These are phyloP conservation scores for Atalantia buxifolia DNA, from an alignment of 345 rosid species.

Conservation along the genomic window DNA sequence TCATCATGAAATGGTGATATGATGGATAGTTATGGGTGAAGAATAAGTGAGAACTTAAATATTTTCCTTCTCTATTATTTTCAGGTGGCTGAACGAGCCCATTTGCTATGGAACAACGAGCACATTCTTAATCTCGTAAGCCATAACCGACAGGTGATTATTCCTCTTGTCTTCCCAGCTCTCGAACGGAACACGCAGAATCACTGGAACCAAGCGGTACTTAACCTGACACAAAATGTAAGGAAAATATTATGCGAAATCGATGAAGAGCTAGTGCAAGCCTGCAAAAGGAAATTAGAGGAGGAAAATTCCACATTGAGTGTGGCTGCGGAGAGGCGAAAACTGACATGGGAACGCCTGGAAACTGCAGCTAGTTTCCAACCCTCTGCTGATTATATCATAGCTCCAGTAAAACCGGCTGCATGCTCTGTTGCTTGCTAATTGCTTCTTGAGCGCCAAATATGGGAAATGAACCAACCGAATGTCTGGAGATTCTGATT, in stretches of 20 bases:
- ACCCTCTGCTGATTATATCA: conserved; percentile 20
- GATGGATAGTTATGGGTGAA: not conserved
- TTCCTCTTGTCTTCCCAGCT: conserved; percentile 55
- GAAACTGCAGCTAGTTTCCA: conserved; percentile 46
- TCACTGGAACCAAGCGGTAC: conserved; percentile 82
- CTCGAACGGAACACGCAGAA: conserved; percentile 55
- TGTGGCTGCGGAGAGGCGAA: conserved; percentile 54
- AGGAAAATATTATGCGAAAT: conserved; percentile 59
- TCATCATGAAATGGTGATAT: not conserved
- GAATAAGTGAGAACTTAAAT: conserved; percentile 2
- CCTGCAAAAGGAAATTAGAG: conserved; percentile 53
- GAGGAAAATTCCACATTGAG: conserved; percentile 41
- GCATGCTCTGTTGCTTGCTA: conserved; percentile 52
- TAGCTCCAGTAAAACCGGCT: conserved; percentile 35
- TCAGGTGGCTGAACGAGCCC: conserved; percentile 85
- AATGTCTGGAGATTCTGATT: too few species aligned
- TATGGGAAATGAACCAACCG: not conserved
- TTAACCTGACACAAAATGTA: conserved; percentile 58
- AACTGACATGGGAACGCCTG: conserved; percentile 60
- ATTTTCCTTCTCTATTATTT: conserved; percentile 5
- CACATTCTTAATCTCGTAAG: conserved; percentile 50
- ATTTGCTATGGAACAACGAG: conserved; percentile 72
- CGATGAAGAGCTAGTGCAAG: conserved; percentile 57
- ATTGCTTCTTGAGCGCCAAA: conserved; percentile 5
- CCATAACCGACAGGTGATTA: conserved; percentile 51